phyloP scores from a whole-genome alignment of 305 asterid species.

The Rubia balearica region DNA sequence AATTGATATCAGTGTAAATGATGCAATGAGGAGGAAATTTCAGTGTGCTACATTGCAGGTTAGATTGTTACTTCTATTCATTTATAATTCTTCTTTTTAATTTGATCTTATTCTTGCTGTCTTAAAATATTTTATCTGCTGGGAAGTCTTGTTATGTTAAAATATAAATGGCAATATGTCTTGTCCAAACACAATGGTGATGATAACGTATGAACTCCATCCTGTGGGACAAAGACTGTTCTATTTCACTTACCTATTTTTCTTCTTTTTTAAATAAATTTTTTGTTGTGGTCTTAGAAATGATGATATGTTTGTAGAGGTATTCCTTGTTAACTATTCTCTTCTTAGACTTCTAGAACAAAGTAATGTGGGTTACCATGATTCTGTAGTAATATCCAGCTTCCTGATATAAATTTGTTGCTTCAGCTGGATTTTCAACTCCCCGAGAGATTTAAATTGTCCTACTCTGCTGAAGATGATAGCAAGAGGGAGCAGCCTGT shows the following conservation, averaged over 20 bases:
- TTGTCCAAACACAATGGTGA: not conserved
- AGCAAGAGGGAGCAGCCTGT: constrained; percentile 91
- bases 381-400: not conserved
- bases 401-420: constrained; percentile 19
- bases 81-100: not conserved
- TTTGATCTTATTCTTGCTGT: not conserved
- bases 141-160: not conserved
- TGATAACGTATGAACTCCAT: too few species aligned
- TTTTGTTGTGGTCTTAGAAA: too few species aligned
- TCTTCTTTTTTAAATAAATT: too few species aligned
- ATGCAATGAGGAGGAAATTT: constrained; percentile 95
- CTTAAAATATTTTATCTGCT: not conserved
- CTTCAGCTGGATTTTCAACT: constrained; percentile 98
- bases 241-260: too few species aligned
- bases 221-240: too few species aligned
- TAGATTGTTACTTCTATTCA: constrained; percentile 15
- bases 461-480: constrained; percentile 97
- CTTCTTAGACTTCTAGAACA: not conserved
- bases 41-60: constrained; percentile 99
- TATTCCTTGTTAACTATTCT: not conserved
- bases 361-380: not conserved
- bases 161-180: not conserved
- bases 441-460: constrained; percentile 82
- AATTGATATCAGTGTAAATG: constrained; percentile 91
- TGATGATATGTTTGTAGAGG: not conserved